Evolutionary conservation across 352 stramenopile genomes (phyloP).

Genomic region (Pythium rhizo-oryzae): DNA sequence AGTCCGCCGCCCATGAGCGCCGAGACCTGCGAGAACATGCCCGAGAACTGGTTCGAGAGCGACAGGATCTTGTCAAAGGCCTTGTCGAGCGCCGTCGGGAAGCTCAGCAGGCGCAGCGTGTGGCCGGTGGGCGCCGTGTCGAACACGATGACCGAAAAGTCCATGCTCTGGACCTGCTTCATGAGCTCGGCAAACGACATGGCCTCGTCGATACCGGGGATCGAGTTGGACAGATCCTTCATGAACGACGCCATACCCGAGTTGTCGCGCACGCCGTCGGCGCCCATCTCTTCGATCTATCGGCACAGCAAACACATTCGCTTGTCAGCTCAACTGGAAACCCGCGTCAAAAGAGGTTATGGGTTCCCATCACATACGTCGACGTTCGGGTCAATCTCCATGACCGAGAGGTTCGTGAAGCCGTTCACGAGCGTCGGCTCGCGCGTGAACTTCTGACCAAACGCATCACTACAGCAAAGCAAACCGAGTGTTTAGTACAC

Average conservation of each 20-base stretch:
- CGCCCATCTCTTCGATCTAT: slow-evolving; percentile 84
- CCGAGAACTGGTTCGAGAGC: slow-evolving; percentile 93
- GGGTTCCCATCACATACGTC: slow-evolving; percentile 45
- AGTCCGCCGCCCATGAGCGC: slow-evolving; percentile 73
- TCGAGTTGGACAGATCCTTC: slow-evolving; percentile 97
- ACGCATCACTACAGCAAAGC: slow-evolving; percentile 90
- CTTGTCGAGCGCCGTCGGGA: slow-evolving; percentile 98
- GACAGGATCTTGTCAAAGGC: slow-evolving; percentile 98
- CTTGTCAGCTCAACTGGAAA: background rate
- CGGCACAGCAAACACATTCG: background rate
- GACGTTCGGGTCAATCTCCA: slow-evolving; percentile 97
- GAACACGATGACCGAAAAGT: slow-evolving; percentile 99
- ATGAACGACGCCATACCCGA: slow-evolving; percentile 94
- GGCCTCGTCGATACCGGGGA: slow-evolving; percentile 99
- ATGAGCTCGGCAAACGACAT: slow-evolving; percentile 99
- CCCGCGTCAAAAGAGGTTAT: background rate
- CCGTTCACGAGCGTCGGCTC: slow-evolving; percentile 98
- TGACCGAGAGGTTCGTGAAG: slow-evolving; percentile 98
- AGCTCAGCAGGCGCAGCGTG: slow-evolving; percentile 96
- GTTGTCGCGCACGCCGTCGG: slow-evolving; percentile 82
- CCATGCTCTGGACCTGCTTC: slow-evolving; percentile 97
- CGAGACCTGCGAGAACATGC: slow-evolving; percentile 88
- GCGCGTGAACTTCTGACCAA: slow-evolving; percentile 99
- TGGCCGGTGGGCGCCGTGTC: slow-evolving; percentile 98
- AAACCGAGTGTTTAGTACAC: background rate